Conservation (phyloP, 2,329 filamentous ascomycete genomes). For the Aspergillus chevalieri region DNA sequence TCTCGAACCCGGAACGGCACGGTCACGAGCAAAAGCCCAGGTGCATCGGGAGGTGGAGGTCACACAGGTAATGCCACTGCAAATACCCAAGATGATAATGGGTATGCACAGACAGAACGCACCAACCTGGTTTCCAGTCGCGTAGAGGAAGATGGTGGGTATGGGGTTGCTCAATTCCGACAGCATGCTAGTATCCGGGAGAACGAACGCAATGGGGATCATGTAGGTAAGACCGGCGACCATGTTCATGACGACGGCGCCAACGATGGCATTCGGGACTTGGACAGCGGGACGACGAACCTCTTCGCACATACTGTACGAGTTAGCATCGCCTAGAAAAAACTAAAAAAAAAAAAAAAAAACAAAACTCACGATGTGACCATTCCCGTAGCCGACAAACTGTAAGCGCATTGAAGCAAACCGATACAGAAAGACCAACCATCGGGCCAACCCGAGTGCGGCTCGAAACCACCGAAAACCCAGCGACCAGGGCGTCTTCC, state of each 20-base stretch:
- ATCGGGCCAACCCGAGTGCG: slow-evolving; percentile 61
- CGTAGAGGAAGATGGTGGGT: slow-evolving; percentile 65
- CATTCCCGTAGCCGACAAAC: slow-evolving; percentile 68
- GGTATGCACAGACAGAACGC: slow-evolving; percentile 66
- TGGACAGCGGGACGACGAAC: slow-evolving; percentile 58
- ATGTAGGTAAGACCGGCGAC: slow-evolving; percentile 61
- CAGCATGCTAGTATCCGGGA: slow-evolving; percentile 59
- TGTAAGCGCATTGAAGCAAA: slow-evolving; percentile 59
- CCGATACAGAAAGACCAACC: slow-evolving; percentile 69
- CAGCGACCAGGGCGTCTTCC: slow-evolving; percentile 58
- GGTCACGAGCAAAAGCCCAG: slow-evolving; percentile 67
- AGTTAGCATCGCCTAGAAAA: slow-evolving; percentile 5
- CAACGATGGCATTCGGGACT: slow-evolving; percentile 63
- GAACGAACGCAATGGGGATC: slow-evolving; percentile 66
- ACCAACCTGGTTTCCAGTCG: slow-evolving; percentile 62
- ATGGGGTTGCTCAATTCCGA: slow-evolving; percentile 66
- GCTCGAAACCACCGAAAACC: slow-evolving; percentile 51
- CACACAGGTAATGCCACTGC: slow-evolving; percentile 65
- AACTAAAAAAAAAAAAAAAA: neutral
- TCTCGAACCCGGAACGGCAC: slow-evolving; percentile 62
- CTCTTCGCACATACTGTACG: slow-evolving; percentile 58
- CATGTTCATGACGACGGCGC: slow-evolving; percentile 59
- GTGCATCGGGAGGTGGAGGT: slow-evolving; percentile 67
- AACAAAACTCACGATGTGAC: slow-evolving; percentile 60
- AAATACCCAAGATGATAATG: slow-evolving; percentile 64